Evolutionary conservation across 148 eudicot genomes (phyloP).

Genomic region (Silene uniflora): DNA sequence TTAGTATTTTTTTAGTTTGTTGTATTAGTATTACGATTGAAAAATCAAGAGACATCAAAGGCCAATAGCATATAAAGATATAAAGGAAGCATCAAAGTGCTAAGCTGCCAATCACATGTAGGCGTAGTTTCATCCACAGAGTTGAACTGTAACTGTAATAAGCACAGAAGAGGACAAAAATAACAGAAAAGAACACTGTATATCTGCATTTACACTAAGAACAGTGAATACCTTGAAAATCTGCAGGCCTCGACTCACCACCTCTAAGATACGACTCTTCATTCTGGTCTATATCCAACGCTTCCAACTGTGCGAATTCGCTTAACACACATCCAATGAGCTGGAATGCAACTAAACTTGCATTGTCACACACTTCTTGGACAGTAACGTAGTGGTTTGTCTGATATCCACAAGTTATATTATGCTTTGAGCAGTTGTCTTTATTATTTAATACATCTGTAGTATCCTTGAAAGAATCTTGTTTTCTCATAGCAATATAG

Average conservation of each 20-base stretch:
- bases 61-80: not conserved
- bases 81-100: not conserved
- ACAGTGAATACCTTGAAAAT: slow-evolving; percentile 34
- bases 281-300: slow-evolving; percentile 27
- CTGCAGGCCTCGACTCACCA: slow-evolving; percentile 19
- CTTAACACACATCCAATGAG: slow-evolving; percentile 49
- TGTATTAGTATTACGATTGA: too few relatives aligned
- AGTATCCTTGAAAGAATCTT: not conserved
- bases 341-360: slow-evolving; percentile 58
- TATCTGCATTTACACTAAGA: not conserved
- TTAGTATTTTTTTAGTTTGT: too few relatives aligned
- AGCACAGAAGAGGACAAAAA: not conserved
- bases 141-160: not conserved
- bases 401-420: slow-evolving; percentile 15
- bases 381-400: slow-evolving; percentile 52
- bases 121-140: too few relatives aligned
- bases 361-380: slow-evolving; percentile 70
- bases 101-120: not conserved
- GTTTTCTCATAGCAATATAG: not conserved
- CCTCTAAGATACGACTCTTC: slow-evolving; percentile 54
- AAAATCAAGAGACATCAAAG: not conserved
- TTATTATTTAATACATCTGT: slow-evolving; percentile 13
- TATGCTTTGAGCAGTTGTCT: slow-evolving; percentile 13
- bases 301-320: slow-evolving; percentile 42
- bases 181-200: not conserved